Evolutionary conservation across 805 yeast genomes (phyloP).

Genomic region (Sugiyamaella valdiviana): DNA sequence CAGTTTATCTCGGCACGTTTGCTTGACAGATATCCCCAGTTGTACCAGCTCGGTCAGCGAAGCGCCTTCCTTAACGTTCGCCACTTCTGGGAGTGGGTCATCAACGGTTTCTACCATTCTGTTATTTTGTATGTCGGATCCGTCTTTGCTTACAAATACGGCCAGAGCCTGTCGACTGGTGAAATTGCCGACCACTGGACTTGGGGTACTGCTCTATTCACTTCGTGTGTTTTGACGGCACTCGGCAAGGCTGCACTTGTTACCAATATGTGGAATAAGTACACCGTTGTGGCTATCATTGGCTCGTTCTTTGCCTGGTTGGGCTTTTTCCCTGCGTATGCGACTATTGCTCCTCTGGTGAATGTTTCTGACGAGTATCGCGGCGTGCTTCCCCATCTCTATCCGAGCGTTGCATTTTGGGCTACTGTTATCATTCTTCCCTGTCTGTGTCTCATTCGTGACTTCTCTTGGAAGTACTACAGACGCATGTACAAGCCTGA

Average conservation of each 20-base stretch:
- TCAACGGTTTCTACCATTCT: conserved; percentile 92
- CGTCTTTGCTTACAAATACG: conserved; percentile 58
- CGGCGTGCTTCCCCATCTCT: conserved; percentile 72
- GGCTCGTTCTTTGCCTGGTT: conserved; percentile 88
- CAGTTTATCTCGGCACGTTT: conserved; percentile 90
- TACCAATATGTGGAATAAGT: conserved; percentile 92
- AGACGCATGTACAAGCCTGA: conserved; percentile 89
- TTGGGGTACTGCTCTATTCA: conserved; percentile 87
- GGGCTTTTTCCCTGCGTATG: conserved; percentile 78
- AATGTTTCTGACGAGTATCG: conserved; percentile 76
- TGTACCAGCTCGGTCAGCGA: conserved; percentile 84
- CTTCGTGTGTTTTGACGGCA: conserved; percentile 81
- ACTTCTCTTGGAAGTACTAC: conserved; percentile 89
- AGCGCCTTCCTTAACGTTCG: conserved; percentile 83
- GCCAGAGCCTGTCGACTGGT: conserved; percentile 60
- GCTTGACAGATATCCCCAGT: conserved; percentile 84
- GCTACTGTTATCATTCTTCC: conserved; percentile 72
- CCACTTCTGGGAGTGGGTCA: conserved; percentile 96
- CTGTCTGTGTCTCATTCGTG: conserved; percentile 71
- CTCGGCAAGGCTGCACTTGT: conserved; percentile 92
- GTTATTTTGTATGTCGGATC: conserved; percentile 74
- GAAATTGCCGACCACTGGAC: conserved; percentile 81
- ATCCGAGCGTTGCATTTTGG: conserved; percentile 80
- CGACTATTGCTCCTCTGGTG: conserved; percentile 74
- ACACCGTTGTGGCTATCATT: conserved; percentile 85